Percentiles rank a stretch among this genome's conserved stretches.
Conservation (phyloP, 164 flowering plant species). For the Stephania cephalantha region DNA sequence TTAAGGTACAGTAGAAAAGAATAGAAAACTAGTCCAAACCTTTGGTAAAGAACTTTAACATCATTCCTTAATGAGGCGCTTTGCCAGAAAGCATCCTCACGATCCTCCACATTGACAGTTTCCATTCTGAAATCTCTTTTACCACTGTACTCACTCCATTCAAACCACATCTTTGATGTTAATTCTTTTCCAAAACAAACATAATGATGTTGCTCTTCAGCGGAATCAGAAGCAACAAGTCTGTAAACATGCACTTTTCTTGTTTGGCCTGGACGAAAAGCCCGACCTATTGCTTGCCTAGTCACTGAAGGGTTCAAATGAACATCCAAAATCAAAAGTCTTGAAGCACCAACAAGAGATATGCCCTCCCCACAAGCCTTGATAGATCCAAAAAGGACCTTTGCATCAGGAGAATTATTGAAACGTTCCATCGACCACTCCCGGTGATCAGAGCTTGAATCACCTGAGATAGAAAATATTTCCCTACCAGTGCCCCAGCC, state of each 20-base stretch:
- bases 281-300: constrained; percentile 83
- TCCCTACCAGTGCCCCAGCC: constrained; percentile 64
- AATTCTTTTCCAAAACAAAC: constrained; percentile 68
- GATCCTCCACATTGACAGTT: constrained; percentile 35
- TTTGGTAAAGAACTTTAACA: constrained; percentile 48
- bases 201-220: constrained; percentile 65
- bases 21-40: constrained; percentile 31
- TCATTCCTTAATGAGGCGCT: constrained; percentile 42
- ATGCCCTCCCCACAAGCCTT: constrained; percentile 97
- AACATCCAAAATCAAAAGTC: constrained; percentile 70
- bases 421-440: constrained; percentile 63
- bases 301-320: constrained; percentile 86
- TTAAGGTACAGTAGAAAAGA: neutral
- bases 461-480: constrained; percentile 69
- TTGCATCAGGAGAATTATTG: constrained; percentile 67
- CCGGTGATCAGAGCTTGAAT: constrained; percentile 49
- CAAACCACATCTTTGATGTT: constrained; percentile 87
- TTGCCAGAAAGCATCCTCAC: constrained; percentile 62
- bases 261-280: constrained; percentile 85
- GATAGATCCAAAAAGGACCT: constrained; percentile 78
- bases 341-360: constrained; percentile 90
- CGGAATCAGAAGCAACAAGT: constrained; percentile 69
- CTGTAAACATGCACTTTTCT: constrained; percentile 66
- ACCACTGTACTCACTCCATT: constrained; percentile 60
- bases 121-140: constrained; percentile 39